phyloP scores from a whole-genome alignment of 768 basidiomycete genomes.

The Phaeolepiota aurea region DNA sequence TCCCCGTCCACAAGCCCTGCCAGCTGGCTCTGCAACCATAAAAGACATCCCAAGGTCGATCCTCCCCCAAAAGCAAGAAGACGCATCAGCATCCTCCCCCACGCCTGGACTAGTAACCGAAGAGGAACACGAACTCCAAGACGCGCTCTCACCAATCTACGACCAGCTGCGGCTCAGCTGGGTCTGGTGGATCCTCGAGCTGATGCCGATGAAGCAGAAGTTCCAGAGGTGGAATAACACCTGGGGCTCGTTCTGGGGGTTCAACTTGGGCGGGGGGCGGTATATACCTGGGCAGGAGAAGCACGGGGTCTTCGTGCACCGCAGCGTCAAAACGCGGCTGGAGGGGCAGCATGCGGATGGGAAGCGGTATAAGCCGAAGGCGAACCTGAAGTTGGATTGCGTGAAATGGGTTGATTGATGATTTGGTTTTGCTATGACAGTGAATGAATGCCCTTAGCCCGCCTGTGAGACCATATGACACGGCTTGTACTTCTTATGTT shows the following conservation, averaged over 20 bases:
- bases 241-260: slow-evolving; percentile 22
- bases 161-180: slow-evolving; percentile 44
- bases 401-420: slow-evolving; percentile 13
- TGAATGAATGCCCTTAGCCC: too few relatives aligned
- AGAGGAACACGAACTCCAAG: slow-evolving; percentile 57
- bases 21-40: slow-evolving; percentile 15
- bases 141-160: slow-evolving; percentile 46
- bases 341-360: slow-evolving; percentile 36
- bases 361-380: slow-evolving; percentile 18
- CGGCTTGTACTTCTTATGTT: too few relatives aligned
- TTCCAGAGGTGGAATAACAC: slow-evolving; percentile 27
- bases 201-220: slow-evolving; percentile 33
- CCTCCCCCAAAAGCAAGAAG: slow-evolving; percentile 12
- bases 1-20: slow-evolving; percentile 26
- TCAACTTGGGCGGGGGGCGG: slow-evolving; percentile 26
- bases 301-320: slow-evolving; percentile 37
- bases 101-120: slow-evolving; percentile 23
- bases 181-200: slow-evolving; percentile 66
- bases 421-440: too few relatives aligned
- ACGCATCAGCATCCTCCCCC: slow-evolving; percentile 6
- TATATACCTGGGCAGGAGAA: slow-evolving; percentile 33
- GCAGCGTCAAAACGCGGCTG: slow-evolving; percentile 45
- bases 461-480: too few relatives aligned
- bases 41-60: slow-evolving; percentile 12
- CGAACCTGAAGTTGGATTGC: slow-evolving; percentile 14